A percentile compares a stretch with the other conserved stretches of the same genome.
Evolutionary conservation across 2,329 filamentous ascomycete genomes (phyloP).

Genomic region (Pseudofabraea citricarpa): DNA sequence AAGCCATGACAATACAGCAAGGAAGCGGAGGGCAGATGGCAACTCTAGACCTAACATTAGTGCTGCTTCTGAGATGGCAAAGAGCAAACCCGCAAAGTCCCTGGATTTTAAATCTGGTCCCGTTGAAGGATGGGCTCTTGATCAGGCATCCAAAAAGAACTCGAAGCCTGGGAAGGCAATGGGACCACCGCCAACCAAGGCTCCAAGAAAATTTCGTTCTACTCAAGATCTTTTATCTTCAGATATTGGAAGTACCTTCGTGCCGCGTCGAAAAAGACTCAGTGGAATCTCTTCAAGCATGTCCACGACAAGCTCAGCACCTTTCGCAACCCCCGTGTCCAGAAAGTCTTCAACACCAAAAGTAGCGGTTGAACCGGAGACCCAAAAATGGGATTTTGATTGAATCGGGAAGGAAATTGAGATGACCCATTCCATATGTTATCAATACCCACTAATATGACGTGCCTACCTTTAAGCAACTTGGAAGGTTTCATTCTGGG

Average conservation of each 20-base stretch:
- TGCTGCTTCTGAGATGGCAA: too few relatives aligned
- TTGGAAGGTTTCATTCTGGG: too few relatives aligned
- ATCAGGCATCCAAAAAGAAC: not conserved
- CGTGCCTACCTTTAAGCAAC: too few relatives aligned
- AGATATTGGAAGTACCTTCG: constrained; percentile 9
- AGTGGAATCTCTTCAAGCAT: constrained; percentile 4
- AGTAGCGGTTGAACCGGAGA: constrained; percentile 9
- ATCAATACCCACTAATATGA: too few relatives aligned
- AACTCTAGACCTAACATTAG: too few relatives aligned
- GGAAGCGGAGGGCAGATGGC: too few relatives aligned
- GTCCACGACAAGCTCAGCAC: constrained; percentile 7
- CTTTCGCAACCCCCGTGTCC: constrained; percentile 8
- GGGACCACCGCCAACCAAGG: not conserved
- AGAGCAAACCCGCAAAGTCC: not conserved
- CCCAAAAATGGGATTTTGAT: constrained; percentile 9
- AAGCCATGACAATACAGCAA: too few relatives aligned
- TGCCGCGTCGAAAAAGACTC: constrained; percentile 19
- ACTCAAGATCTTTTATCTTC: not conserved
- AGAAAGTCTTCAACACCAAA: constrained; percentile 1
- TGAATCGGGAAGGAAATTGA: constrained; percentile 1
- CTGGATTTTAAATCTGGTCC: not conserved
- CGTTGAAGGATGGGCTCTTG: not conserved
- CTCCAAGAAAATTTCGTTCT: not conserved
- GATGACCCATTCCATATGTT: not conserved
- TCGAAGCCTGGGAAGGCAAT: not conserved